Evolutionary conservation across 1,284 basidiomycete species (phyloP).

Genomic region (Lignosus rhinocerotis): DNA sequence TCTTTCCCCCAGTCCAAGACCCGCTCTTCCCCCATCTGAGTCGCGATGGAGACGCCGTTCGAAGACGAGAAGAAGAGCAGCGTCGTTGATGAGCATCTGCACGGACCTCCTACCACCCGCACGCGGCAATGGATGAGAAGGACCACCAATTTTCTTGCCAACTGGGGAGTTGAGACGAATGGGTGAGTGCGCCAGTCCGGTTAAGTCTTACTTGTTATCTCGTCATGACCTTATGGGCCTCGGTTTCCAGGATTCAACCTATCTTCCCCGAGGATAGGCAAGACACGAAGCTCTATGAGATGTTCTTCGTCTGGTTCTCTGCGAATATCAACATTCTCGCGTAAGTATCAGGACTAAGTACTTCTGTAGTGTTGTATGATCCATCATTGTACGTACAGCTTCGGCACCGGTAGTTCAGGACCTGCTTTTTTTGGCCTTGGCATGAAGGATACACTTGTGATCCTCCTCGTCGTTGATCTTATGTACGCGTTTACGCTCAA

Average conservation of each 20-base stretch:
- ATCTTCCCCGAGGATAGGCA: slow-evolving; percentile 35
- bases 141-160: slow-evolving; percentile 26
- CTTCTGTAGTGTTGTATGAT: not conserved
- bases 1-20: not conserved
- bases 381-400: slow-evolving; percentile 30
- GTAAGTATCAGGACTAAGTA: slow-evolving; percentile 33
- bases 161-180: slow-evolving; percentile 34
- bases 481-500: slow-evolving; percentile 41
- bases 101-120: not conserved
- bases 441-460: slow-evolving; percentile 48
- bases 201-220: not conserved
- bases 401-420: slow-evolving; percentile 58
- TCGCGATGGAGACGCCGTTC: slow-evolving; percentile 6
- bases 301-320: slow-evolving; percentile 45
- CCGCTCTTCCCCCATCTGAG: not conserved
- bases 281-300: slow-evolving; percentile 39
- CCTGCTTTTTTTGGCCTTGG: slow-evolving; percentile 61
- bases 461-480: slow-evolving; percentile 54
- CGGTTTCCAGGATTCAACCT: slow-evolving; percentile 34
- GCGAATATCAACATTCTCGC: slow-evolving; percentile 60
- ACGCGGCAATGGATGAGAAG: slow-evolving; percentile 15
- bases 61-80: slow-evolving; percentile 15
- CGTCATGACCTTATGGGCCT: not conserved
- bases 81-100: not conserved
- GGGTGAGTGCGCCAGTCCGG: slow-evolving; percentile 22